Evolutionary conservation across 805 yeast species (phyloP), one percentile per base, ranked within the genome.

Genomic region (Wickerhamiella alocasiicola): DNA sequence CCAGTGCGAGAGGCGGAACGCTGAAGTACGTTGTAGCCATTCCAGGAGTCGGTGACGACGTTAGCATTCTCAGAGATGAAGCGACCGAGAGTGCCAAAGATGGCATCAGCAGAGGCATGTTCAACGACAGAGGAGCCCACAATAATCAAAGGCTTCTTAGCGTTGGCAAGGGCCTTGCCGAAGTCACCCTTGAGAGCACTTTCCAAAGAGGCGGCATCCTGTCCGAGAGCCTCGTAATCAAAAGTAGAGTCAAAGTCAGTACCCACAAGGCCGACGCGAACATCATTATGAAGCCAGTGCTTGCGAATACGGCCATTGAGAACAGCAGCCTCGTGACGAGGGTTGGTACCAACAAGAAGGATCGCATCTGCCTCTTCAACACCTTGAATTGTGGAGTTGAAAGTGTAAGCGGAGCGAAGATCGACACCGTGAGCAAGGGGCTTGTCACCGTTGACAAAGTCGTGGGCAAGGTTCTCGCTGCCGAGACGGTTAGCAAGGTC

Each of bases 1-100:
- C 88, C 94, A 31, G 76, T 80, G 55, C 93, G 74, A n/a, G 88
- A 71, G 29, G 94, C 94, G 54, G 78, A 80, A 56, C 94, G 78
- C 52, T 82, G 94, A 55, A 82, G 68, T 44, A 81, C 64, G 60
- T 77, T 81, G 54, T 76, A 69, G 38, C 93, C 94, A 53, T 80
- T 82, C 94, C 94, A 83, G 49, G 71, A 76, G 36, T 71, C 71
- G 41, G 74, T 75, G 56, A 74, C 65, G 65, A 82, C 72, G 65
- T 75, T 77, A 55, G 69, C 64, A 56, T 71, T 66, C 46, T 63
- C 56, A 42, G 61, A 54, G 42, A 74, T 78, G 51, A 79, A 82
- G 34, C 71, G 69, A 41, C 78, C 76, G 35, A 83, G 66, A 32
- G 28, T 24, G 27, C 36, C 36, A 60, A 67, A 76, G 48, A 77